Evolutionary conservation across 345 rosid genomes (phyloP).

Genomic region (Theobroma cacao): DNA sequence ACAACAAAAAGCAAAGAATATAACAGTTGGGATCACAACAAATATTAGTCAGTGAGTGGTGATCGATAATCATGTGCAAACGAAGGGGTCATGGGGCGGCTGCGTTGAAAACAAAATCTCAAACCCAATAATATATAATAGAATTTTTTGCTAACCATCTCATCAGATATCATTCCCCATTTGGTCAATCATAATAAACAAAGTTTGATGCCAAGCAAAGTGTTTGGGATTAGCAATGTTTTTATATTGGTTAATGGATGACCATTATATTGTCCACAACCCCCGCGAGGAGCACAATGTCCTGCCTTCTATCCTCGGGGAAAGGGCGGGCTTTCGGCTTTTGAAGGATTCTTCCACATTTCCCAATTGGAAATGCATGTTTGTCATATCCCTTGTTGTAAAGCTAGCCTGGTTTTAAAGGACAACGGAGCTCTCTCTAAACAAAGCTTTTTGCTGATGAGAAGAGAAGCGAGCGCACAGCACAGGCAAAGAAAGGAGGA

Average conservation of each 20-base stretch:
- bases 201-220: neutral
- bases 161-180: neutral
- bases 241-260: neutral
- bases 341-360: constrained; percentile 3
- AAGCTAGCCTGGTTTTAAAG: neutral
- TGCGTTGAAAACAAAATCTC: constrained; percentile 3
- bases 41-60: neutral
- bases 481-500: neutral
- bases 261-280: constrained; percentile 12
- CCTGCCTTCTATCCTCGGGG: neutral
- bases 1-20: neutral
- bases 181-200: constrained; percentile 5
- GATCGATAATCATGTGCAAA: constrained; percentile 7
- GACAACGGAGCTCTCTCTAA: neutral
- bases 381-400: constrained; percentile 7
- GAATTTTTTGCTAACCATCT: neutral
- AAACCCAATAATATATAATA: neutral
- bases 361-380: constrained; percentile 8
- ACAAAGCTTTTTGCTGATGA: neutral
- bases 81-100: neutral
- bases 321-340: neutral
- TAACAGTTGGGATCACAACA: constrained; percentile 11
- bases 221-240: neutral
- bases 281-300: neutral
- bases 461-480: neutral